phyloP scores from a whole-genome alignment of 2,329 filamentous ascomycete species.

The Phaeophleospora eucalypticola region DNA sequence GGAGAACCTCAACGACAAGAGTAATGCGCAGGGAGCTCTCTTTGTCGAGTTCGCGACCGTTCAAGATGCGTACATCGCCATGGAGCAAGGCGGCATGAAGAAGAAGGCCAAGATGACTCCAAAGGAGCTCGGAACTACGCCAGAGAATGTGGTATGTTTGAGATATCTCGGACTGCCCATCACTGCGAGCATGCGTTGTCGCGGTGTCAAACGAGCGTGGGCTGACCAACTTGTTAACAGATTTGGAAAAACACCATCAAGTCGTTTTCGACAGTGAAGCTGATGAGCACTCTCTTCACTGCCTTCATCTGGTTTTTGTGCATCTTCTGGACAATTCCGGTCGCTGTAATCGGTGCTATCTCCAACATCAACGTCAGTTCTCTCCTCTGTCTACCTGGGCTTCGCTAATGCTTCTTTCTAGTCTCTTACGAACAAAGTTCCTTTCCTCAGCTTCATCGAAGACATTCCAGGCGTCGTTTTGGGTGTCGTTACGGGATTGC shows the following conservation, averaged over 20 bases:
- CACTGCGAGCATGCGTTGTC: too few species aligned
- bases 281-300: constrained; percentile 33
- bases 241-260: constrained; percentile 44
- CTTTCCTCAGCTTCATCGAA: constrained; percentile 42
- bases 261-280: constrained; percentile 28
- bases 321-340: constrained; percentile 46
- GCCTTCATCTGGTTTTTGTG: constrained; percentile 40
- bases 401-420: not conserved
- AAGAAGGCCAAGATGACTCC: constrained; percentile 31
- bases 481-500: constrained; percentile 45
- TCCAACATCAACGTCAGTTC: constrained; percentile 43
- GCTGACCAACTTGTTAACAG: not conserved
- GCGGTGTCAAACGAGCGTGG: too few species aligned
- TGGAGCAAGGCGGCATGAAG: constrained; percentile 46
- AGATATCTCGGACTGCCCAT: too few species aligned
- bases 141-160: constrained; percentile 30
- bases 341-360: constrained; percentile 42
- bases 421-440: constrained; percentile 34
- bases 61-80: constrained; percentile 75
- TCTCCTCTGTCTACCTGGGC: too few species aligned
- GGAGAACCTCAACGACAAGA: constrained; percentile 62
- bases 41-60: constrained; percentile 87
- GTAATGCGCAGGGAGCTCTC: constrained; percentile 65
- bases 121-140: constrained; percentile 39
- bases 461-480: constrained; percentile 39